phyloP scores from a whole-genome alignment of 345 rosid species.

The Ailanthus altissimus region DNA sequence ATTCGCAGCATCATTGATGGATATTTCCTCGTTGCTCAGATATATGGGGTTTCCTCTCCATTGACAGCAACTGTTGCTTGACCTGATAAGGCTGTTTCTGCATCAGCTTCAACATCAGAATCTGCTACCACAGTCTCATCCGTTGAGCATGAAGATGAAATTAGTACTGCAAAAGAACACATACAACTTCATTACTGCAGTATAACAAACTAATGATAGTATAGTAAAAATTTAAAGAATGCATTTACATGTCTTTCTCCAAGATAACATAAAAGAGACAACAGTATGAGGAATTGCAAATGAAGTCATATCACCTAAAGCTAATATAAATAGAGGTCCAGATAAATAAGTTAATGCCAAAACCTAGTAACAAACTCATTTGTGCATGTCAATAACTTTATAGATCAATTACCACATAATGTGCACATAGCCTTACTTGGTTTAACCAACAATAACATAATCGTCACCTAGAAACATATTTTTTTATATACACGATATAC shows the following conservation, averaged over 20 bases:
- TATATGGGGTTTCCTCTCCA: constrained; percentile 31
- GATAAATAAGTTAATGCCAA: background rate
- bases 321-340: background rate
- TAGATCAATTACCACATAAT: background rate
- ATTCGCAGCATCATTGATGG: constrained; percentile 23
- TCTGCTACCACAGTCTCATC: constrained; percentile 96
- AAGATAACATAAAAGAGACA: background rate
- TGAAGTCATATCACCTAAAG: background rate
- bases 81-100: constrained; percentile 48
- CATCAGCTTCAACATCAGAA: constrained; percentile 73
- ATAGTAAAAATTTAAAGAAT: background rate
- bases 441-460: background rate
- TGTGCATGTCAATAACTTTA: background rate
- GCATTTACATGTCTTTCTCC: background rate
- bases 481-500: too few species aligned
- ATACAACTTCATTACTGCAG: background rate
- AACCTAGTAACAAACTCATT: background rate
- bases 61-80: constrained; percentile 30
- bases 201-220: background rate
- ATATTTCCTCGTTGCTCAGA: constrained; percentile 29
- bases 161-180: constrained; percentile 53
- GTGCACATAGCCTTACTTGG: background rate
- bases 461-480: too few species aligned
- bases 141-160: constrained; percentile 93
- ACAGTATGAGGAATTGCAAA: background rate